Evolutionary conservation across 805 yeast species (phyloP).

Genomic region (Candida qinlingensis): DNA sequence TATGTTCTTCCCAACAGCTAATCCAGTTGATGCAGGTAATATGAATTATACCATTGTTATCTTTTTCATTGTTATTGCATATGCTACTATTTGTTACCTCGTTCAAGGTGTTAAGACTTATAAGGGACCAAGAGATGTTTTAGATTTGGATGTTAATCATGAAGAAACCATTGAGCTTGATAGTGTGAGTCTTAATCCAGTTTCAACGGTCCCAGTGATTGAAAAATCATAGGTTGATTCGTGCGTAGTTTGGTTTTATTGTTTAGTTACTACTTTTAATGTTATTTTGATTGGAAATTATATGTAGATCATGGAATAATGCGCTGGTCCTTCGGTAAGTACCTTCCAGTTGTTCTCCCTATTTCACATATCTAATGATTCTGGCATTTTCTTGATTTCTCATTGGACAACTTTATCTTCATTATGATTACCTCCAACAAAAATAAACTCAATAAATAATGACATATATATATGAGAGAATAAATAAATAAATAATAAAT

Average conservation of each 20-base stretch:
- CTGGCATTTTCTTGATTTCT: too few species aligned
- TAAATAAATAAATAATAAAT: conserved; percentile 5
- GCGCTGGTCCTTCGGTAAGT: too few species aligned
- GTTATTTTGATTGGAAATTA: background rate
- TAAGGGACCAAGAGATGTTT: conserved; percentile 23
- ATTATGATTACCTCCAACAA: too few species aligned
- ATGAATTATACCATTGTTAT: conserved; percentile 27
- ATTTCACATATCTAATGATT: too few species aligned
- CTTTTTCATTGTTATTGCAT: conserved; percentile 19
- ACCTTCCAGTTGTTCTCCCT: too few species aligned
- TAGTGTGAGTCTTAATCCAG: conserved; percentile 5
- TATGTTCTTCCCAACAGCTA: conserved; percentile 22
- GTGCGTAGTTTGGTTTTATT: background rate
- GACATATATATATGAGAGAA: background rate
- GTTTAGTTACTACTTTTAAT: background rate
- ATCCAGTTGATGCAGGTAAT: conserved; percentile 22
- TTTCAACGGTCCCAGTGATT: too few species aligned
- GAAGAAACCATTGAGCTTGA: conserved; percentile 9
- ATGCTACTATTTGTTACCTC: conserved; percentile 21
- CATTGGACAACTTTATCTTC: too few species aligned
- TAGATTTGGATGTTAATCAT: conserved; percentile 3
- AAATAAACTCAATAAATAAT: conserved; percentile 2
- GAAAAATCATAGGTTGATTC: too few species aligned
- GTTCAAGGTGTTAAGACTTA: conserved; percentile 24
- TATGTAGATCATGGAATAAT: too few species aligned